phyloP scores from a whole-genome alignment of 805 yeast genomes.

The Candida stauntonica region DNA sequence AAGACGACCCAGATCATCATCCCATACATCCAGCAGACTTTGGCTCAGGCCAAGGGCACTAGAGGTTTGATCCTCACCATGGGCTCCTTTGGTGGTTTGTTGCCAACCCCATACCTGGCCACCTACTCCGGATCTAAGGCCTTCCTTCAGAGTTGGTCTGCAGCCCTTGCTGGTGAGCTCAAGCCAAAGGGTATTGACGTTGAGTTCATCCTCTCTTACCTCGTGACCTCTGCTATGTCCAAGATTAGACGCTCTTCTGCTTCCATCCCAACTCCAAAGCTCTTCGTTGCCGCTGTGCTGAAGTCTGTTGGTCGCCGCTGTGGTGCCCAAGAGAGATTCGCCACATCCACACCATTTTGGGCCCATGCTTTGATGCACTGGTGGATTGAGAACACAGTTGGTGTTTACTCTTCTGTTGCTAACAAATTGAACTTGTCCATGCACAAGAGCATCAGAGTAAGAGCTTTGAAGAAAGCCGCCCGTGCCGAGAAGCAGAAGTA shows the following conservation, averaged over 20 bases:
- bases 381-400: conserved; percentile 70
- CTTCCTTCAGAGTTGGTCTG: conserved; percentile 90
- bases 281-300: conserved; percentile 72
- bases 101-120: conserved; percentile 90
- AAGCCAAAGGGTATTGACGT: conserved; percentile 70
- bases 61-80: conserved; percentile 82
- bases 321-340: conserved; percentile 90
- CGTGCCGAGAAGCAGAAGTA: conserved; percentile 31
- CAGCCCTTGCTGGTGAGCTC: conserved; percentile 84
- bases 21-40: conserved; percentile 61
- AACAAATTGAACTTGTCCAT: conserved; percentile 63
- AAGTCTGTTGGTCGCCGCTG: conserved; percentile 71
- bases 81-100: conserved; percentile 96
- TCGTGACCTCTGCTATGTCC: conserved; percentile 95
- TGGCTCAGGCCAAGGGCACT: conserved; percentile 35
- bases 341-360: conserved; percentile 89
- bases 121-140: conserved; percentile 96
- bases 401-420: conserved; percentile 72
- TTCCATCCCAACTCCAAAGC: conserved; percentile 75
- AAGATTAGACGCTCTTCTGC: conserved; percentile 76
- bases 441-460: conserved; percentile 74
- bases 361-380: conserved; percentile 91
- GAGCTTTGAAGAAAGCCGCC: conserved; percentile 78
- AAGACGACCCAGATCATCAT: conserved; percentile 75
- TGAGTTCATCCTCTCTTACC: conserved; percentile 77